Percentiles rank a stretch among this genome's conserved stretches.
Evolutionary conservation across 2,329 filamentous ascomycete genomes (phyloP).

Genomic region (Aspergillus brasiliensis): DNA sequence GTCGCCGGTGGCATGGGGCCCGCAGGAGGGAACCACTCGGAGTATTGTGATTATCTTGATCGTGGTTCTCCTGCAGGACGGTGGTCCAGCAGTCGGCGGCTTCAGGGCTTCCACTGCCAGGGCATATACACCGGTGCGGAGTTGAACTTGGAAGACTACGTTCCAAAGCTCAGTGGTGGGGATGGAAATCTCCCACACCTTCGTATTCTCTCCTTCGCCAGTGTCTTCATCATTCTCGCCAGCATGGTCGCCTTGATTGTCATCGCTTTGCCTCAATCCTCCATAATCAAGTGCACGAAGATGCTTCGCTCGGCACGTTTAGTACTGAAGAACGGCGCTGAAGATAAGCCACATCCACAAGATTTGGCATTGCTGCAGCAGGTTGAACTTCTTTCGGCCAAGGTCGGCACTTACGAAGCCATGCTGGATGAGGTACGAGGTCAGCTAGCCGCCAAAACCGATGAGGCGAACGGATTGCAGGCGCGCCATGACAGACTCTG

Average conservation of each 20-base stretch:
- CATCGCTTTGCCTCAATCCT: not conserved
- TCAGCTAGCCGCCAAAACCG: not conserved
- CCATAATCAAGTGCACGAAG: no score
- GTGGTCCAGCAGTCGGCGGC: not conserved
- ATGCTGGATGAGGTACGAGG: no score
- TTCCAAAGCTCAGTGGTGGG: not conserved
- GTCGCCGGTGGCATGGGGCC: constrained; percentile 4
- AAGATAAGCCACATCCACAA: no score
- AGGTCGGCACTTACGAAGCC: no score
- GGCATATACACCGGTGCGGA: constrained; percentile 16
- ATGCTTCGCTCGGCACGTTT: no score
- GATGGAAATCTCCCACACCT: constrained; percentile 16
- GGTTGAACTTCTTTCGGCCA: no score
- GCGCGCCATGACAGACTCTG: not conserved
- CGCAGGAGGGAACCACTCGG: not conserved
- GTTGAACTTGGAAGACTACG: constrained; percentile 10
- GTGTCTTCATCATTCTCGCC: not conserved
- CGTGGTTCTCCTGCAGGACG: not conserved
- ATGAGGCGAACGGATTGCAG: not conserved
- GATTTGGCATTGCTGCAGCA: no score
- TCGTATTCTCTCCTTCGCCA: constrained; percentile 5
- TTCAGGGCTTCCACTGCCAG: constrained; percentile 11
- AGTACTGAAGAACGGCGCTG: no score
- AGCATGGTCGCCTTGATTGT: not conserved
- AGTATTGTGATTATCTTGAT: constrained; percentile 11